Conservation (phyloP, 176 grass and related monocot species). For the Oryza glumipatula region DNA sequence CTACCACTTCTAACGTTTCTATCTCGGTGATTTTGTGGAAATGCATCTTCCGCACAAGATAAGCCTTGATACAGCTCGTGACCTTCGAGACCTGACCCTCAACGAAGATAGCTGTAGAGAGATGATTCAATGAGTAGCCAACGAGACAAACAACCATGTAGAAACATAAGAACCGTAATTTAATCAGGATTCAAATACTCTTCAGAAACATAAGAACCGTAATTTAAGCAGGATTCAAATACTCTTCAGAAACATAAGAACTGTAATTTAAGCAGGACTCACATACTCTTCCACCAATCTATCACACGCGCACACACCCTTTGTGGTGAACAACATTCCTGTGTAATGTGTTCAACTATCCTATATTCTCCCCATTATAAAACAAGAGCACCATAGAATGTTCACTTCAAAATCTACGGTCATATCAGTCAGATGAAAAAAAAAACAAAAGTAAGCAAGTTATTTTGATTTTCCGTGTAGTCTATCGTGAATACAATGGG, state of each 20-base stretch:
- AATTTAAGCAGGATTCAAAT: slow-evolving; percentile 22
- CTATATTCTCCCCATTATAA: not conserved
- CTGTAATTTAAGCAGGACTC: slow-evolving; percentile 12
- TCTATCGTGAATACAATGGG: not conserved
- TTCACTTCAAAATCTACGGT: slow-evolving; percentile 10
- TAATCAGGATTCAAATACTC: slow-evolving; percentile 14
- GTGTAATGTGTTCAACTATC: not conserved
- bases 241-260: not conserved
- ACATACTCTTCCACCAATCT: not conserved
- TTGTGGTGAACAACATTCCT: not conserved
- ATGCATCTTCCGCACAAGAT: slow-evolving; percentile 71
- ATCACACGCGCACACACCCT: not conserved
- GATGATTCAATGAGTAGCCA: slow-evolving; percentile 30
- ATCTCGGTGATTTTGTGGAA: slow-evolving; percentile 56
- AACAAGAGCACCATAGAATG: not conserved
- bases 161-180: not conserved
- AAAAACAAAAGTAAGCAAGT: not conserved
- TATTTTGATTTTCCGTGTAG: not conserved
- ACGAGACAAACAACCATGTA: slow-evolving; percentile 6
- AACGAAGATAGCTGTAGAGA: slow-evolving; percentile 52
- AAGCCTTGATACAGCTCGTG: slow-evolving; percentile 50
- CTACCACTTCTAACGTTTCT: slow-evolving; percentile 20
- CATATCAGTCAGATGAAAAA: slow-evolving; percentile 23
- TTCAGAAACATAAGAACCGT: not conserved
- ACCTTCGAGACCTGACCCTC: slow-evolving; percentile 41